Conservation (phyloP, 345 rosid species). For the Aegle marmelos region DNA sequence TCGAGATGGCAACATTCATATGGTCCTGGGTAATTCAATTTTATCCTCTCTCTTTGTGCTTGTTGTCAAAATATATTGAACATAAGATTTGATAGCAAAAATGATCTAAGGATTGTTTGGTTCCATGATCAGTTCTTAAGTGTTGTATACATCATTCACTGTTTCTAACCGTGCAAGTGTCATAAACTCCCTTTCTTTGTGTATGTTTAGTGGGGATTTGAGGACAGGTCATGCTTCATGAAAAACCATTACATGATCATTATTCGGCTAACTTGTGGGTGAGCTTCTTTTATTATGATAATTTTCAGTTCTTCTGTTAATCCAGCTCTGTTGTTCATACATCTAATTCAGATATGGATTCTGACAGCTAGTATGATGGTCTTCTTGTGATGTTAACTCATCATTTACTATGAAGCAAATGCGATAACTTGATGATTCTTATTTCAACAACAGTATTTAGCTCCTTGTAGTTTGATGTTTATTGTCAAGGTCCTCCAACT, state of each 20-base stretch:
- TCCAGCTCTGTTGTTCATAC: background rate
- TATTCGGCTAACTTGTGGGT: conserved; percentile 76
- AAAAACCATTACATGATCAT: conserved; percentile 70
- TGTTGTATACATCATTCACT: background rate
- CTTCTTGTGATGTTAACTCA: background rate
- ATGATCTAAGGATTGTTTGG: background rate
- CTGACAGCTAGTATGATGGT: too few species aligned
- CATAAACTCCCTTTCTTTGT: conserved; percentile 1
- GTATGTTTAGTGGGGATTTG: conserved; percentile 71
- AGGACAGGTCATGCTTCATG: conserved; percentile 89
- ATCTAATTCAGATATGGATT: too few species aligned
- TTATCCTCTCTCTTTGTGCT: background rate
- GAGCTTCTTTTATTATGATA: conserved; percentile 13
- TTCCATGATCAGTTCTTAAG: background rate
- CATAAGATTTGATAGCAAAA: background rate
- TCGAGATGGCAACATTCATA: conserved; percentile 93
- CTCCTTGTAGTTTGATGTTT: background rate
- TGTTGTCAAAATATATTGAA: background rate
- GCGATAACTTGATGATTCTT: background rate
- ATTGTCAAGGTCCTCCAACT: too few species aligned
- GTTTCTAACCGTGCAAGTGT: background rate
- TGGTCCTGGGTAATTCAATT: conserved; percentile 73
- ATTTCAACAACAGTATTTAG: background rate
- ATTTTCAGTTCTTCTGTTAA: background rate
- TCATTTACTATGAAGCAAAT: background rate